Conservation (phyloP, 2,329 filamentous ascomycete genomes). For the Stagonosporopsis cucurbitacearum region DNA sequence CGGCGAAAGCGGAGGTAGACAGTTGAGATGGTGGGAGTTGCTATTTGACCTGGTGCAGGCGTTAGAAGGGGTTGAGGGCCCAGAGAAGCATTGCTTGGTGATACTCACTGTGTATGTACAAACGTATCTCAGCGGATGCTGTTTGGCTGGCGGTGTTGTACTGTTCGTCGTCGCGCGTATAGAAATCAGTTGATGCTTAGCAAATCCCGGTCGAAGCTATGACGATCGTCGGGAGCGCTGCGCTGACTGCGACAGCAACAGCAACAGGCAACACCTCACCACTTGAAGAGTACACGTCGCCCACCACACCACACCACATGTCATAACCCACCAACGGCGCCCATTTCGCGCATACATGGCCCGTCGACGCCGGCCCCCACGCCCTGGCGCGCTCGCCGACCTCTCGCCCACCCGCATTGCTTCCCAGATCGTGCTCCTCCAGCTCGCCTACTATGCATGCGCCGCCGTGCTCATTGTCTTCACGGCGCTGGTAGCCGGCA, state of each 20-base stretch:
- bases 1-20: not conserved
- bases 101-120: not conserved
- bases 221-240: slow-evolving; percentile 26
- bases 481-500: slow-evolving; percentile 70
- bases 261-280: slow-evolving; percentile 29
- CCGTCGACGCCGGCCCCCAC: slow-evolving; percentile 66
- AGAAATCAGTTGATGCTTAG: slow-evolving; percentile 29
- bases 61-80: not conserved
- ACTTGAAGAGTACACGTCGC: slow-evolving; percentile 5
- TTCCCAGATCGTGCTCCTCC: slow-evolving; percentile 69
- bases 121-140: not conserved
- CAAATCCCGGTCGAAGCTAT: slow-evolving; percentile 25
- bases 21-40: not conserved
- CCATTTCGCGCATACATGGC: slow-evolving; percentile 52
- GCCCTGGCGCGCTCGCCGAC: slow-evolving; percentile 70
- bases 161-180: not conserved
- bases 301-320: slow-evolving; percentile 8
- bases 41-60: slow-evolving; percentile 12
- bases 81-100: not conserved
- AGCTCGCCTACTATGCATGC: slow-evolving; percentile 68
- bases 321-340: slow-evolving; percentile 29
- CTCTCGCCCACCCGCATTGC: slow-evolving; percentile 71
- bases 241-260: not conserved
- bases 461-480: slow-evolving; percentile 70
- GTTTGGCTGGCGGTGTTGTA: not conserved